Percentiles rank a stretch among this genome's conserved stretches.
Evolutionary conservation across 73 alveolate species (phyloP).

Genomic region (Stentor roeselii): DNA sequence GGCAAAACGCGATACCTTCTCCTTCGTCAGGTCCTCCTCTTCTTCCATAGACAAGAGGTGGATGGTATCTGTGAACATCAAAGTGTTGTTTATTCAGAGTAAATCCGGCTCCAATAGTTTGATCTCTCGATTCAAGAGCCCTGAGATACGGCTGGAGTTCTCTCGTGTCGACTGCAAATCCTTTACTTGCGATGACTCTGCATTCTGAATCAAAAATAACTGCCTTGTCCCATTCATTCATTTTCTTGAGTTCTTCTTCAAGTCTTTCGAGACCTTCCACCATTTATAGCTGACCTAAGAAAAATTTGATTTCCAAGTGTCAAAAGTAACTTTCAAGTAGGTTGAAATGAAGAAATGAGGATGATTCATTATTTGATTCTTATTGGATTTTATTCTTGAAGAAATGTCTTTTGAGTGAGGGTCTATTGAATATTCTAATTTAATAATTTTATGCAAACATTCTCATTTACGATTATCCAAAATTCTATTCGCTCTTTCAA

Average conservation of each 20-base stretch:
- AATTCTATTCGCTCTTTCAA: too few relatives aligned
- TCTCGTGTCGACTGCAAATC: slow-evolving; percentile 36
- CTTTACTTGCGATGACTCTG: slow-evolving; percentile 40
- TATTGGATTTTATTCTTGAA: too few relatives aligned
- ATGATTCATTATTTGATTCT: too few relatives aligned
- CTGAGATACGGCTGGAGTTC: slow-evolving; percentile 41
- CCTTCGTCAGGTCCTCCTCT: slow-evolving; percentile 99
- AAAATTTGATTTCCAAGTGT: too few relatives aligned
- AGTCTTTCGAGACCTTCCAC: not conserved
- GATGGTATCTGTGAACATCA: slow-evolving; percentile 97
- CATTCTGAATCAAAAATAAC: slow-evolving; percentile 46
- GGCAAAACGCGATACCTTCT: slow-evolving; percentile 86
- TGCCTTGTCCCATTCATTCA: slow-evolving; percentile 52
- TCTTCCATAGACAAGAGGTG: slow-evolving; percentile 97
- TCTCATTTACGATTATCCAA: too few relatives aligned
- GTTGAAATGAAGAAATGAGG: too few relatives aligned
- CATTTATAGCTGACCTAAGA: too few relatives aligned
- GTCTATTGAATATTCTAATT: too few relatives aligned
- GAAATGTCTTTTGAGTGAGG: too few relatives aligned
- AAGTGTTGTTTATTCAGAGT: slow-evolving; percentile 66
- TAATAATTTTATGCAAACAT: too few relatives aligned
- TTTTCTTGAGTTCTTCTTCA: not conserved
- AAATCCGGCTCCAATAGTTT: slow-evolving; percentile 60
- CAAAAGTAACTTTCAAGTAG: too few relatives aligned
- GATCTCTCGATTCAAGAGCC: slow-evolving; percentile 48